phyloP scores from a whole-genome alignment of 2,329 filamentous ascomycete genomes.

The Emergomyces pasteurianus region DNA sequence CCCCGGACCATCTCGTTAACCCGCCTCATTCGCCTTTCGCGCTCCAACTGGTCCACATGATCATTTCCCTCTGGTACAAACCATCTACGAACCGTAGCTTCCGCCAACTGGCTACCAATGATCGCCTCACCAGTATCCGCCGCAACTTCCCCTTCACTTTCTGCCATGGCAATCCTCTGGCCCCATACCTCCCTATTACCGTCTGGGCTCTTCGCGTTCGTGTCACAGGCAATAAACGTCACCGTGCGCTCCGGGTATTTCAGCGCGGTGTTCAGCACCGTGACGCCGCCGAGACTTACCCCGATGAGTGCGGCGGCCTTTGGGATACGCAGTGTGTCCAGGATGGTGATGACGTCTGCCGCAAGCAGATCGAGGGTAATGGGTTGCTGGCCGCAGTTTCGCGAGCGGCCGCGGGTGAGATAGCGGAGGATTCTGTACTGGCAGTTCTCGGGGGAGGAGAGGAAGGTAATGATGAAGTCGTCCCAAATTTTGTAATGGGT shows the following conservation, averaged over 20 bases:
- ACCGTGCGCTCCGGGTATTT: constrained; percentile 47
- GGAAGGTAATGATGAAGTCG: constrained; percentile 52
- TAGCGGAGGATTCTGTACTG: constrained; percentile 63
- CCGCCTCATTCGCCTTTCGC: constrained; percentile 40
- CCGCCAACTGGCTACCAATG: constrained; percentile 53
- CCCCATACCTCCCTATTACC: constrained; percentile 71
- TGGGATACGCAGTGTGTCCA: constrained; percentile 57
- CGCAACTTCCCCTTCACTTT: constrained; percentile 36
- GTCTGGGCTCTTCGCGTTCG: constrained; percentile 58
- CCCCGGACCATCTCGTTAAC: constrained; percentile 57
- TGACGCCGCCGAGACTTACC: constrained; percentile 72
- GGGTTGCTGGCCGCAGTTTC: constrained; percentile 28
- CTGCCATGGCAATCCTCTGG: constrained; percentile 58
- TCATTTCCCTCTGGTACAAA: constrained; percentile 50
- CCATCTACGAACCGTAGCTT: constrained; percentile 63
- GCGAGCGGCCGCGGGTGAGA: constrained; percentile 57
- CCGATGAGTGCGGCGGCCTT: constrained; percentile 58
- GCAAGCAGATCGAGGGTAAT: constrained; percentile 29
- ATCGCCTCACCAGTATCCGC: constrained; percentile 37
- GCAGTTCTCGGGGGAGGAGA: constrained; percentile 38
- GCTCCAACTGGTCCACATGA: constrained; percentile 31
- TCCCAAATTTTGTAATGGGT: constrained; percentile 76
- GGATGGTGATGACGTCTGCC: constrained; percentile 47
- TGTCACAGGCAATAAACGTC: constrained; percentile 64
- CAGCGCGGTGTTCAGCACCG: constrained; percentile 60